Conservation (phyloP, 192 early-diverging fungal species). For the Coemansia sp. region DNA sequence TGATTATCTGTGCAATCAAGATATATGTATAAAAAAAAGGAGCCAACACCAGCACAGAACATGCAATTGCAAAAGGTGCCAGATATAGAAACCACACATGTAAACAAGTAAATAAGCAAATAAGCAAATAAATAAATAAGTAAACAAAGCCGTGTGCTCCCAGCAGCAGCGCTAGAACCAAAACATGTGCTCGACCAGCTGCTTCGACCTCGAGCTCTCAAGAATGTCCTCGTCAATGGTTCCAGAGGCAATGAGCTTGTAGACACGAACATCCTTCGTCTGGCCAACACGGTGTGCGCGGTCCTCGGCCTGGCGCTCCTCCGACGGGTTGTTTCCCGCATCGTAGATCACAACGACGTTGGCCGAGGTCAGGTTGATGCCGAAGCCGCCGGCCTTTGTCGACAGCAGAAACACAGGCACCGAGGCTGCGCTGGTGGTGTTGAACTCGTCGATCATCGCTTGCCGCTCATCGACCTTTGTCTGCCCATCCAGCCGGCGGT, state of each 20-base stretch:
- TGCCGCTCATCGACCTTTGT: conserved; percentile 73
- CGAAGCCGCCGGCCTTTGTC: conserved; percentile 81
- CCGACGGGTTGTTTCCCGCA: conserved; percentile 87
- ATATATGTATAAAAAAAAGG: too few species aligned
- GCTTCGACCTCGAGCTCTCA: conserved; percentile 42
- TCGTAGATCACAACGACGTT: conserved; percentile 78
- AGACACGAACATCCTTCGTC: conserved; percentile 73
- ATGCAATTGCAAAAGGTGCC: too few species aligned
- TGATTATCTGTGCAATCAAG: too few species aligned
- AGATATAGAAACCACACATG: too few species aligned
- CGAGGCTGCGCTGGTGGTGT: conserved; percentile 37
- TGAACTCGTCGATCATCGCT: conserved; percentile 78
- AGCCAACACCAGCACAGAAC: too few species aligned
- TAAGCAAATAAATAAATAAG: background rate
- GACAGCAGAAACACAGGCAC: conserved; percentile 71
- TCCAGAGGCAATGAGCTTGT: conserved; percentile 63
- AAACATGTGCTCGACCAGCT: conserved; percentile 49
- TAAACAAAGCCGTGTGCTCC: background rate
- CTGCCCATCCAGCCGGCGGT: conserved; percentile 64
- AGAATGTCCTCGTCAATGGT: conserved; percentile 66
- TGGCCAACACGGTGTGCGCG: conserved; percentile 90
- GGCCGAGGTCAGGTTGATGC: conserved; percentile 78
- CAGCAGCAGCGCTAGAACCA: conserved; percentile 18
- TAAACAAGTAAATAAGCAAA: background rate
- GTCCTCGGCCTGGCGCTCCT: conserved; percentile 83